Percentiles rank a stretch among this genome's conserved stretches.
phyloP scores from a whole-genome alignment of 2,329 filamentous ascomycete genomes.

The Parastagonospora nodorum region DNA sequence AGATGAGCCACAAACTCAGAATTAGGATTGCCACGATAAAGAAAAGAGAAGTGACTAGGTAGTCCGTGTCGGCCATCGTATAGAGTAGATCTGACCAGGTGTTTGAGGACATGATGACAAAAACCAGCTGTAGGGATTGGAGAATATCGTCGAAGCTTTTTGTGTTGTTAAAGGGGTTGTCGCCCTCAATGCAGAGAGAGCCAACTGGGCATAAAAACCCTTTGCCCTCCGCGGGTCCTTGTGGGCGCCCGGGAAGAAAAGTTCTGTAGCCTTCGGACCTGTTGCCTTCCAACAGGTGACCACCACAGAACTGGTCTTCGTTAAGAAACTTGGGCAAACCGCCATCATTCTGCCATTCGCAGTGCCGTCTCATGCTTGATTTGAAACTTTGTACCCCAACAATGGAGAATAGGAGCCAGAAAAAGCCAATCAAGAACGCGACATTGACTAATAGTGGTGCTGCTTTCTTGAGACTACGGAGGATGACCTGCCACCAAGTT shows the following conservation, averaged over 20 bases:
- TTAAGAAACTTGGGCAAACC: conserved; percentile 59
- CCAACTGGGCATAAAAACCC: conserved; percentile 86
- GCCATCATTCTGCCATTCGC: conserved; percentile 59
- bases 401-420: conserved; percentile 97
- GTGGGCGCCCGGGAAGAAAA: conserved; percentile 47
- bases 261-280: conserved; percentile 66
- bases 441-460: conserved; percentile 90
- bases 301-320: conserved; percentile 79
- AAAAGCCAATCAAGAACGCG: conserved; percentile 92
- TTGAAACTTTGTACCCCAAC: conserved; percentile 94
- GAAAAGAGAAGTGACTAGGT: conserved; percentile 81
- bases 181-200: conserved; percentile 79
- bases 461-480: conserved; percentile 93
- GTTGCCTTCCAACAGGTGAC: conserved; percentile 64
- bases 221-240: conserved; percentile 61
- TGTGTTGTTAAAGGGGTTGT: conserved; percentile 81
- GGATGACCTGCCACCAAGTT: conserved; percentile 69
- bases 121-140: conserved; percentile 90
- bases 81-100: conserved; percentile 97
- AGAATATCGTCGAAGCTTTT: conserved; percentile 95
- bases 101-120: conserved; percentile 98
- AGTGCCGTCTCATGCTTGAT: conserved; percentile 55
- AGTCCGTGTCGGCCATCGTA: conserved; percentile 89
- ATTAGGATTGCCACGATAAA: conserved; percentile 78
- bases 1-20: conserved; percentile 94